Conservation (phyloP, 768 basidiomycete species). For the Macrolepiota fuliginosa region DNA sequence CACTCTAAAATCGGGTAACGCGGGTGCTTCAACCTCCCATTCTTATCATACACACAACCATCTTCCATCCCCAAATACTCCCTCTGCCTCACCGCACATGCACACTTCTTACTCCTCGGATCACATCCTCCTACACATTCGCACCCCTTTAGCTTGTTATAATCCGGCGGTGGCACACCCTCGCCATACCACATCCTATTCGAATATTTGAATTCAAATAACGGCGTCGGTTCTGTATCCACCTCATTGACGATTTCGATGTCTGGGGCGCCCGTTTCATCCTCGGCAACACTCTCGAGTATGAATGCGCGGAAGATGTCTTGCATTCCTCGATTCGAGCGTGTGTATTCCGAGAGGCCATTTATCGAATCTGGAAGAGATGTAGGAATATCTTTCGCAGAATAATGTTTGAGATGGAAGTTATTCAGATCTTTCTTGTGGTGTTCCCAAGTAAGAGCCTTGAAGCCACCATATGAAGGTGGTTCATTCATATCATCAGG, state of each 20-base stretch:
- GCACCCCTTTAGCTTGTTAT: constrained; percentile 60
- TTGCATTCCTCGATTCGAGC: constrained; percentile 42
- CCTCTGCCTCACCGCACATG: constrained; percentile 61
- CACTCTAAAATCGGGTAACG: constrained; percentile 82
- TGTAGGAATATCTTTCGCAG: constrained; percentile 56
- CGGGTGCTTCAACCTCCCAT: constrained; percentile 46
- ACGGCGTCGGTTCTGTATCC: constrained; percentile 67
- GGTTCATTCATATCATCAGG: not conserved
- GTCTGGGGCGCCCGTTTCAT: constrained; percentile 67
- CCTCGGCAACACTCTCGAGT: constrained; percentile 55
- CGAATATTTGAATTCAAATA: constrained; percentile 86
- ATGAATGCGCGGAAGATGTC: constrained; percentile 66
- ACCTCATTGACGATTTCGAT: constrained; percentile 69
- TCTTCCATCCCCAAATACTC: constrained; percentile 30
- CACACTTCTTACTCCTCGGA: constrained; percentile 70
- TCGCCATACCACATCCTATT: constrained; percentile 77
- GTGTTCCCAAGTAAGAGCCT: constrained; percentile 35
- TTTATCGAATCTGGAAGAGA: constrained; percentile 67
- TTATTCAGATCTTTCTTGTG: constrained; percentile 33
- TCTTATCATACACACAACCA: constrained; percentile 71
- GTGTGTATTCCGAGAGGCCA: constrained; percentile 36
- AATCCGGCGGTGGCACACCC: constrained; percentile 65
- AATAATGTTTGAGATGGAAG: constrained; percentile 29
- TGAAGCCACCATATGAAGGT: constrained; percentile 29
- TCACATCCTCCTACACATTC: constrained; percentile 74